These are phyloP conservation scores for Clathrus columnatus DNA, from an alignment of 768 basidiomycete species.

Conservation along the genomic window DNA sequence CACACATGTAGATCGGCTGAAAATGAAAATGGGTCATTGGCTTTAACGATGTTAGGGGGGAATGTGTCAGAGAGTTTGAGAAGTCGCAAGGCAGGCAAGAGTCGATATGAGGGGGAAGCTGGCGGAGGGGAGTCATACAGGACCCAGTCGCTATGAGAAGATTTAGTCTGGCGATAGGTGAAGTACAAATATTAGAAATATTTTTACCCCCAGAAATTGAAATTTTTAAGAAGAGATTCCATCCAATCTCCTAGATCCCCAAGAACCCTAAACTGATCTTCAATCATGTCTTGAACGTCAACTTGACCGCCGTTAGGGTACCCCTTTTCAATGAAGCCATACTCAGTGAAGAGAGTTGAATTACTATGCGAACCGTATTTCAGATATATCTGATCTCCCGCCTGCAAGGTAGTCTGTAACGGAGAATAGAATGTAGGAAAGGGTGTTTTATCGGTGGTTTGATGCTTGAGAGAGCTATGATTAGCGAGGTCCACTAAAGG, in stretches of 20 bases:
- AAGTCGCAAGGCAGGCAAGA: conserved; percentile 64
- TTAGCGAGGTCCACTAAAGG: conserved; percentile 92
- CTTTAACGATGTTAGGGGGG: conserved; percentile 11
- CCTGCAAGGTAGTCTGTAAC: conserved; percentile 27
- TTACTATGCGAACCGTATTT: conserved; percentile 79
- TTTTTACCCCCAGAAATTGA: conserved; percentile 80
- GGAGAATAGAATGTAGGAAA: conserved; percentile 40
- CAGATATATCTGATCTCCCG: conserved; percentile 63
- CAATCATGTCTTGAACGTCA: conserved; percentile 26
- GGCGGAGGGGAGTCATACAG: conserved; percentile 52
- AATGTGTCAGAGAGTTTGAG: conserved; percentile 38
- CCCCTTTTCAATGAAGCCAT: conserved; percentile 61
- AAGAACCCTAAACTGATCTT: conserved; percentile 38
- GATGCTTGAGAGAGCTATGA: conserved; percentile 36
- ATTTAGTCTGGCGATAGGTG: background rate
- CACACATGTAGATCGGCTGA: conserved; percentile 35
- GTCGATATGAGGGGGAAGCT: conserved; percentile 71
- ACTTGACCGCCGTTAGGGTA: background rate
- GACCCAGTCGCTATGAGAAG: conserved; percentile 61
- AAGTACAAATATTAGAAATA: background rate
- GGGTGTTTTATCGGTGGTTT: conserved; percentile 35
- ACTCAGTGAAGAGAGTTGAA: conserved; percentile 73
- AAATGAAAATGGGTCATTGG: conserved; percentile 10
- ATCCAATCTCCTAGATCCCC: conserved; percentile 37
- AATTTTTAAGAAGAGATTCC: conserved; percentile 42